Percentiles rank a stretch among this genome's conserved stretches.
Conservation (phyloP, 768 basidiomycete genomes). For the Tylopilus cervinicoccineus region DNA sequence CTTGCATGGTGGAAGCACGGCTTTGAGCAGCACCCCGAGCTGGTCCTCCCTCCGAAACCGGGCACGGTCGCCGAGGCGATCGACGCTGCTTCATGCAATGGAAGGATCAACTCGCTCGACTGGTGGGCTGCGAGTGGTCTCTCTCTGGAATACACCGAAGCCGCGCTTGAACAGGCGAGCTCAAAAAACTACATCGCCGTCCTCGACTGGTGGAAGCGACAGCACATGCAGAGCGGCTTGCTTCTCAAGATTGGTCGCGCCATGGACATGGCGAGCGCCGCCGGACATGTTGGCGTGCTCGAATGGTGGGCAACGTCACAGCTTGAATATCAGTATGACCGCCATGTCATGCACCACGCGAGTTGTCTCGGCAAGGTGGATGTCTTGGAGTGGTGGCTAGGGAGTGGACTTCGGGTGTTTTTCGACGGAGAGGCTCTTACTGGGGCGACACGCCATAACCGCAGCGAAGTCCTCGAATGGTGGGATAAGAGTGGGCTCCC, state of each 20-base stretch:
- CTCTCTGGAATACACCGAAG: conserved; percentile 72
- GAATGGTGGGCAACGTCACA: conserved; percentile 85
- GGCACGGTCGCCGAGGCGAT: conserved; percentile 64
- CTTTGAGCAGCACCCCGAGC: conserved; percentile 55
- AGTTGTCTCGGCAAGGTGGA: conserved; percentile 78
- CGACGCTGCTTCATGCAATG: conserved; percentile 74
- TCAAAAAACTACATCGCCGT: conserved; percentile 73
- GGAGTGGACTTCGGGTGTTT: conserved; percentile 68
- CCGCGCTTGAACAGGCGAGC: conserved; percentile 75
- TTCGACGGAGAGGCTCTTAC: conserved; percentile 79
- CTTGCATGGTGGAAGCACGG: conserved; percentile 81
- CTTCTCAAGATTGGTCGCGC: conserved; percentile 79
- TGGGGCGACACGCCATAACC: conserved; percentile 77
- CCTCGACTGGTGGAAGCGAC: conserved; percentile 80
- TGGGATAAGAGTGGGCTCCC: conserved; percentile 78
- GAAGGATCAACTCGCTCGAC: conserved; percentile 68
- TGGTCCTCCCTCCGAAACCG: conserved; percentile 51
- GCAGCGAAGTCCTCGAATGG: conserved; percentile 82
- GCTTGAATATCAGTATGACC: conserved; percentile 75
- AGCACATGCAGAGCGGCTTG: conserved; percentile 44
- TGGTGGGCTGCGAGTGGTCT: conserved; percentile 77
- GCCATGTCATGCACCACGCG: conserved; percentile 71
- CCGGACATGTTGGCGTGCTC: conserved; percentile 69
- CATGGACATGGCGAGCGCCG: conserved; percentile 81
- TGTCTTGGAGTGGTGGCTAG: conserved; percentile 81